These are phyloP conservation scores for Jimgerdemannia lactiflua DNA, from an alignment of 192 early-diverging fungal genomes.

Conservation along the genomic window DNA sequence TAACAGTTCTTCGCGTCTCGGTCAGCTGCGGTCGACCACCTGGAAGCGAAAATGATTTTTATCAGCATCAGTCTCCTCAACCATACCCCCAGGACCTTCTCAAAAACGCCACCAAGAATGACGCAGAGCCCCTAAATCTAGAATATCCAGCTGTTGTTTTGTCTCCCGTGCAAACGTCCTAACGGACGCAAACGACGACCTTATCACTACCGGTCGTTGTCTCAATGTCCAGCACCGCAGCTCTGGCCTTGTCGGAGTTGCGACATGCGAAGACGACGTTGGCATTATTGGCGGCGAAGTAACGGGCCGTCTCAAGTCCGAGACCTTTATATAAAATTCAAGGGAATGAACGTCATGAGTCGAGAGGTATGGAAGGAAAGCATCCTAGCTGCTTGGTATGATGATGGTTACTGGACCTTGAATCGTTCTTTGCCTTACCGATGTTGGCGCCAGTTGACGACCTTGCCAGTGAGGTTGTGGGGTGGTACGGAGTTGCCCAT, in stretches of 20 bases:
- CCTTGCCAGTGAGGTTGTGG: slow-evolving; percentile 18
- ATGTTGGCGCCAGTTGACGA: slow-evolving; percentile 23
- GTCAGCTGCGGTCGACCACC: neutral
- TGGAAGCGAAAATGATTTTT: neutral
- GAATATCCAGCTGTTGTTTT: slow-evolving; percentile 38
- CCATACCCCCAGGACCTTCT: neutral
- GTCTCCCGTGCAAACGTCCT: slow-evolving; percentile 25
- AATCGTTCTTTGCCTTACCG: slow-evolving; percentile 7
- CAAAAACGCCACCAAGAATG: too few species aligned
- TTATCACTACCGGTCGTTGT: neutral
- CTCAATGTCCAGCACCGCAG: neutral
- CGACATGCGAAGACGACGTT: slow-evolving; percentile 24
- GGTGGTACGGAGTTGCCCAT: neutral
- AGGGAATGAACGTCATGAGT: neutral
- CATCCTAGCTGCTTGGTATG: neutral
- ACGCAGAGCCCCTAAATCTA: neutral
- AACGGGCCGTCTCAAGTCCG: slow-evolving; percentile 21
- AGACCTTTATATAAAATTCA: slow-evolving; percentile 11
- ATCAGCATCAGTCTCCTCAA: neutral
- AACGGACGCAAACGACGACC: slow-evolving; percentile 31
- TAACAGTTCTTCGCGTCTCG: neutral
- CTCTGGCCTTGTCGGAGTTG: neutral
- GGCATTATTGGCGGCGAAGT: slow-evolving; percentile 14
- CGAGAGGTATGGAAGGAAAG: neutral
- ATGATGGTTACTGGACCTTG: neutral